phyloP scores from a whole-genome alignment of 768 basidiomycete species.

The Tricholoma furcatifolium region DNA sequence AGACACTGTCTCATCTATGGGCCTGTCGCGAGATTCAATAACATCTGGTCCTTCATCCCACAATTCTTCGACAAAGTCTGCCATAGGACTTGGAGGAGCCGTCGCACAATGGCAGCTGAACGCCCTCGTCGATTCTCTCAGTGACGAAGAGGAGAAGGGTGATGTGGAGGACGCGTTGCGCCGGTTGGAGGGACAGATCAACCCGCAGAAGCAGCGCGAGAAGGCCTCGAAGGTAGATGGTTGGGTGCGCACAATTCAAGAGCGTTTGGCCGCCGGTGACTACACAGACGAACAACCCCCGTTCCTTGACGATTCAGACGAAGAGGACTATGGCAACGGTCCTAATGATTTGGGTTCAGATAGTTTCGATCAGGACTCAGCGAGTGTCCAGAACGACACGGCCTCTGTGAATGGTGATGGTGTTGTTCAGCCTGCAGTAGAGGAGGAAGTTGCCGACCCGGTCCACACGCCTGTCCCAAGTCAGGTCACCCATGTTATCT shows the following conservation, averaged over 20 bases:
- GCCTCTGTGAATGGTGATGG: background rate
- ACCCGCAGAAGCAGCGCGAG: conserved; percentile 65
- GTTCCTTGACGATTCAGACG: conserved; percentile 47
- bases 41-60: conserved; percentile 46
- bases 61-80: conserved; percentile 35
- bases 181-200: conserved; percentile 84
- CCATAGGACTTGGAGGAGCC: conserved; percentile 39
- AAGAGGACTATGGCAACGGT: conserved; percentile 20
- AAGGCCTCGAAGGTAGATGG: conserved; percentile 78
- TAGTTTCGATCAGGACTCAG: conserved; percentile 10
- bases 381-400: conserved; percentile 2
- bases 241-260: conserved; percentile 74
- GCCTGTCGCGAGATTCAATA: conserved; percentile 63
- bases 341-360: conserved; percentile 8
- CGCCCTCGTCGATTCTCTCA: conserved; percentile 70
- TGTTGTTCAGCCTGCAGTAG: background rate
- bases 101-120: conserved; percentile 86
- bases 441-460: conserved; percentile 9
- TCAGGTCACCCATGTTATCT: conserved; percentile 26
- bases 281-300: conserved; percentile 62
- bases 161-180: conserved; percentile 82
- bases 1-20: conserved; percentile 80
- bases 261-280: conserved; percentile 62
- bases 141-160: conserved; percentile 72
- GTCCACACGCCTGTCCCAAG: conserved; percentile 34